phyloP scores from a whole-genome alignment of 2,329 filamentous ascomycete species.

The Neonectria hederae region DNA sequence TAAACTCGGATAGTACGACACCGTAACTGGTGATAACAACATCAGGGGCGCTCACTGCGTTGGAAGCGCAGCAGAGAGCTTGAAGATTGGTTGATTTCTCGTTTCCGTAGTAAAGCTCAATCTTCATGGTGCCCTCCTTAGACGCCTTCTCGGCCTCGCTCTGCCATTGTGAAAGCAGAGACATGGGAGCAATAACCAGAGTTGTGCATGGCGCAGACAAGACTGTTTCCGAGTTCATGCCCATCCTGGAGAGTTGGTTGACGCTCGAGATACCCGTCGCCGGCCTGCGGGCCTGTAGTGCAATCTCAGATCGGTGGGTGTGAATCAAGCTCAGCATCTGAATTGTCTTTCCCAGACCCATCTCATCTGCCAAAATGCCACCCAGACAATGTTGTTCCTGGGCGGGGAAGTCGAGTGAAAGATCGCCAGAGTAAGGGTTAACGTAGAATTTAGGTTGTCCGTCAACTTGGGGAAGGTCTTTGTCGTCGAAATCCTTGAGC shows the following conservation, averaged over 20 bases:
- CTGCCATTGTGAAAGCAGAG: slow-evolving; percentile 95
- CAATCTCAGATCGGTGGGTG: slow-evolving; percentile 73
- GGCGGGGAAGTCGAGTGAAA: slow-evolving; percentile 89
- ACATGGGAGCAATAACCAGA: slow-evolving; percentile 96
- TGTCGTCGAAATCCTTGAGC: slow-evolving; percentile 84
- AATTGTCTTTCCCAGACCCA: slow-evolving; percentile 98
- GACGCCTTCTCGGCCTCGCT: slow-evolving; percentile 94
- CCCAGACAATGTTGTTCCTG: slow-evolving; percentile 96
- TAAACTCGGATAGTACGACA: slow-evolving; percentile 87
- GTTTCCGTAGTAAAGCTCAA: slow-evolving; percentile 89
- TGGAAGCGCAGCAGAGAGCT: slow-evolving; percentile 78
- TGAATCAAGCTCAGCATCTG: slow-evolving; percentile 97
- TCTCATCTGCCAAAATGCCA: slow-evolving; percentile 93
- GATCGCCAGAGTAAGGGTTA: slow-evolving; percentile 95
- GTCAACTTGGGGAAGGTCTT: slow-evolving; percentile 72
- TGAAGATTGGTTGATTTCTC: slow-evolving; percentile 85
- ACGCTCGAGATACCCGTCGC: slow-evolving; percentile 53
- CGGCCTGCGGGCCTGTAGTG: slow-evolving; percentile 50
- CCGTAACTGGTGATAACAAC: slow-evolving; percentile 96
- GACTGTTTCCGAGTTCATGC: slow-evolving; percentile 64
- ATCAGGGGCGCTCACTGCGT: slow-evolving; percentile 81
- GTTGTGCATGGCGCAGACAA: slow-evolving; percentile 86
- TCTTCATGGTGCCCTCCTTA: slow-evolving; percentile 81
- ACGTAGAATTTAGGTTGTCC: slow-evolving; percentile 85
- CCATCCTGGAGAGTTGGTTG: slow-evolving; percentile 70